Conservation (phyloP, 306 rosid genomes). For the Oxytropis ochrocephala region DNA sequence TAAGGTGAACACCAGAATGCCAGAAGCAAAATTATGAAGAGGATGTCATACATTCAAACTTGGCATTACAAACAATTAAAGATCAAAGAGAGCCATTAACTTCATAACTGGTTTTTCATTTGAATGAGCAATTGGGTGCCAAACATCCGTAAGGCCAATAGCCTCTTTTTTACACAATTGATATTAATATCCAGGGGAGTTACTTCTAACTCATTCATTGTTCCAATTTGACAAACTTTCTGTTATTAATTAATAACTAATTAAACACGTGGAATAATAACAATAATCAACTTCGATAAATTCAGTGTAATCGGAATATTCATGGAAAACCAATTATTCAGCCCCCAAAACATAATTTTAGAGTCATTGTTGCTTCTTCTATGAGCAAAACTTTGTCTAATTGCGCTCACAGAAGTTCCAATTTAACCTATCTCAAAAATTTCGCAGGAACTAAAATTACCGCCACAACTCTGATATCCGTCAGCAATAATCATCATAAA, state of each 20-base stretch:
- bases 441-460: background rate
- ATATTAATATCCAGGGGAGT: background rate
- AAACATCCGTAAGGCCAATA: background rate
- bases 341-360: background rate
- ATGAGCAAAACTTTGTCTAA: background rate
- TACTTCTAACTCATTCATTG: conserved; percentile 3
- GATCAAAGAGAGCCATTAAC: background rate
- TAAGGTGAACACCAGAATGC: background rate
- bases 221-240: conserved; percentile 4
- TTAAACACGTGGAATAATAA: background rate
- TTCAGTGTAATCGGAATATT: background rate
- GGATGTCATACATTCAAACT: background rate
- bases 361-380: background rate
- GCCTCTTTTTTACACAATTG: background rate
- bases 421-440: background rate
- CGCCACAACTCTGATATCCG: background rate
- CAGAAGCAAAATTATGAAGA: background rate
- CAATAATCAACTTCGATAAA: background rate
- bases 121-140: background rate
- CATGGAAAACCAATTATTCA: conserved; percentile 1
- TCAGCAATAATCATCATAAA: background rate
- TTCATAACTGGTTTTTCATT: background rate
- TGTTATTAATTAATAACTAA: background rate
- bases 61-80: background rate
- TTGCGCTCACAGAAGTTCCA: background rate